Base-by-base conservation (phyloP, 1,284 basidiomycete species). In the Wallemia hederae region DNA sequence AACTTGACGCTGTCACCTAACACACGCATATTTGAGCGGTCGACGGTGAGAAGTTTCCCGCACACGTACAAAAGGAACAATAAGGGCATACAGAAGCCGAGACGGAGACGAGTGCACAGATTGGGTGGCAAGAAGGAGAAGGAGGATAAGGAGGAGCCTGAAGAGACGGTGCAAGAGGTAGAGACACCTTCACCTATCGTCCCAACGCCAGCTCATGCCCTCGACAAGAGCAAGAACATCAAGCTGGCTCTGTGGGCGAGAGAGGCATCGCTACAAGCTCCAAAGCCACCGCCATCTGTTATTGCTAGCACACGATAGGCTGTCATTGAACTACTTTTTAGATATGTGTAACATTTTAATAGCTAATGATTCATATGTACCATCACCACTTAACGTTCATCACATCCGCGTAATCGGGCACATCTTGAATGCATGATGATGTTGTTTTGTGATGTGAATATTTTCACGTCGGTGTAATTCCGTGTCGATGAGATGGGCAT, bases 1-100 rank as follows among this genome's bases (percentile, higher is more conserved):
- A 86, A 91, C 65, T 88, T 91, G 67, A 94, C 89, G 0, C 73
- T 94, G 1, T 87, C 83, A 1, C 89, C 89, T 0, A 92, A 89
- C 70, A 91, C 89, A 11, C 78, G 86, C 59, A 81, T 81, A 3
- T 75, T 88, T 56, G 81, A 84, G 63, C 88, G 92, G 71, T 90
- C 90, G 68, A 86, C 87, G 2, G 86, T 91, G 1, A 77, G 88
- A 25, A 85, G 82, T 63, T 83, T 83, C 34, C 87, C 84, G 1
- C 83, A 71, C 76, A 49, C 39, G 14, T 17, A 11, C 5, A 14
- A 49, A 22, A 49, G 39, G 39, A 49, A 49, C 22, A 49, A n/a
- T n/a, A 49, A 49, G 22, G 39, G 39, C 3, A 49, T n/a, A 49
- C 39, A 49, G n/a, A 49, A 49, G 22, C 14, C 39, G 14, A 49